Evolutionary conservation across 192 early-diverging fungal genomes (phyloP).

Genomic region (Gigaspora rosea): DNA sequence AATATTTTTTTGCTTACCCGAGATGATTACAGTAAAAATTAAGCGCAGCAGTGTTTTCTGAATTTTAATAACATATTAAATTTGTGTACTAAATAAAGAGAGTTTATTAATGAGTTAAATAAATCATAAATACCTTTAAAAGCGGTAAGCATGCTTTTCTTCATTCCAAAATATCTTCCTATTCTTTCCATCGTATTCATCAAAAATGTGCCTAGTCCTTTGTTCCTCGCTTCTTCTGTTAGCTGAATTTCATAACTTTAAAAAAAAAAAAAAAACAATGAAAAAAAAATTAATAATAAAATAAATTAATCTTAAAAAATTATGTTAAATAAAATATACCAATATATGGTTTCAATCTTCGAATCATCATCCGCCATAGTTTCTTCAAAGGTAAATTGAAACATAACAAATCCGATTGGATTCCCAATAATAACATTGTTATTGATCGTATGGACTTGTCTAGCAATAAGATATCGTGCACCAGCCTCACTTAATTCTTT

Average conservation of each 20-base stretch:
- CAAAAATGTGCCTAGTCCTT: slow-evolving; percentile 56
- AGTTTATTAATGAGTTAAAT: background rate
- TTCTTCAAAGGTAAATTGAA: slow-evolving; percentile 62
- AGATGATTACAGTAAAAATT: slow-evolving; percentile 53
- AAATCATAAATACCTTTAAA: slow-evolving; percentile 48
- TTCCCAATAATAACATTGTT: slow-evolving; percentile 15
- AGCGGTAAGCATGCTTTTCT: slow-evolving; percentile 63
- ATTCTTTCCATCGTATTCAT: slow-evolving; percentile 53
- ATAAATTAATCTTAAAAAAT: background rate
- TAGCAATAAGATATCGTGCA: slow-evolving; percentile 56
- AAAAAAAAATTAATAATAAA: background rate
- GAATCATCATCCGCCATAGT: slow-evolving; percentile 50
- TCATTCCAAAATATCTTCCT: slow-evolving; percentile 53
- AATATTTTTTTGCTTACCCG: slow-evolving; percentile 41
- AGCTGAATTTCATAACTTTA: slow-evolving; percentile 68
- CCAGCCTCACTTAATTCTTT: slow-evolving; percentile 52
- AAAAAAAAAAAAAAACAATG: background rate
- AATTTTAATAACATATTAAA: background rate
- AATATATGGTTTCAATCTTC: slow-evolving; percentile 58
- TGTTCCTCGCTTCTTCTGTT: slow-evolving; percentile 33
- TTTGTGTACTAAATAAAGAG: background rate
- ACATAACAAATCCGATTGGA: slow-evolving; percentile 46
- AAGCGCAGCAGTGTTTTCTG: slow-evolving; percentile 54
- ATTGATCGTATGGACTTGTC: background rate
- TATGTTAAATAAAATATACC: slow-evolving; percentile 43